Evolutionary conservation across 2,329 filamentous ascomycete genomes (phyloP).

Genomic region (Dichotomopilus funicola): DNA sequence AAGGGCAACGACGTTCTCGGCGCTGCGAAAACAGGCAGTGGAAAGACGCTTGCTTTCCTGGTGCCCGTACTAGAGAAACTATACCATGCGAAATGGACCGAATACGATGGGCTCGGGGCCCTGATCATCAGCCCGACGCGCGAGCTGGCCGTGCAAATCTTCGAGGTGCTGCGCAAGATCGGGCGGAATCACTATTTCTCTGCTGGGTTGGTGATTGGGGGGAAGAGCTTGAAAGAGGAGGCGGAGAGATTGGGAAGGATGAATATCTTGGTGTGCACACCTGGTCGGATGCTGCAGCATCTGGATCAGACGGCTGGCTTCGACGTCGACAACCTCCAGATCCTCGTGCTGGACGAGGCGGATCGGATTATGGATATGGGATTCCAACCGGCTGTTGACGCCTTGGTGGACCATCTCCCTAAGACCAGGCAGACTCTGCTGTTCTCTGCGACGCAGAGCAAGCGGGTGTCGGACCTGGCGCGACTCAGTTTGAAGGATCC

Average conservation of each 20-base stretch:
- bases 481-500: constrained; percentile 82
- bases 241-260: constrained; percentile 78
- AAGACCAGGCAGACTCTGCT: constrained; percentile 81
- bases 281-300: constrained; percentile 91
- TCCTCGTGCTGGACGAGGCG: constrained; percentile 90
- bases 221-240: constrained; percentile 83
- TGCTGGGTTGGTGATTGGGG: constrained; percentile 87
- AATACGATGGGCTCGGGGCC: constrained; percentile 84
- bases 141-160: constrained; percentile 94
- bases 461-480: constrained; percentile 85
- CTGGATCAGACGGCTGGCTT: constrained; percentile 88
- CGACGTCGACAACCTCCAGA: constrained; percentile 83
- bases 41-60: constrained; percentile 91
- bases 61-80: constrained; percentile 89
- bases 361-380: constrained; percentile 98
- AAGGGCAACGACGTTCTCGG: constrained; percentile 85
- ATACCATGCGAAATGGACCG: constrained; percentile 82
- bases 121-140: constrained; percentile 90
- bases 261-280: constrained; percentile 96
- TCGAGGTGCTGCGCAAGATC: constrained; percentile 85
- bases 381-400: constrained; percentile 84
- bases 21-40: constrained; percentile 90
- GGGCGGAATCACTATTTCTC: constrained; percentile 86
- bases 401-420: constrained; percentile 85
- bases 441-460: constrained; percentile 95